Percentiles rank a stretch among this genome's conserved stretches.
These are phyloP conservation scores for Rhodosporidiobolus odoratus DNA, from an alignment of 768 basidiomycete genomes.

Conservation along the genomic window DNA sequence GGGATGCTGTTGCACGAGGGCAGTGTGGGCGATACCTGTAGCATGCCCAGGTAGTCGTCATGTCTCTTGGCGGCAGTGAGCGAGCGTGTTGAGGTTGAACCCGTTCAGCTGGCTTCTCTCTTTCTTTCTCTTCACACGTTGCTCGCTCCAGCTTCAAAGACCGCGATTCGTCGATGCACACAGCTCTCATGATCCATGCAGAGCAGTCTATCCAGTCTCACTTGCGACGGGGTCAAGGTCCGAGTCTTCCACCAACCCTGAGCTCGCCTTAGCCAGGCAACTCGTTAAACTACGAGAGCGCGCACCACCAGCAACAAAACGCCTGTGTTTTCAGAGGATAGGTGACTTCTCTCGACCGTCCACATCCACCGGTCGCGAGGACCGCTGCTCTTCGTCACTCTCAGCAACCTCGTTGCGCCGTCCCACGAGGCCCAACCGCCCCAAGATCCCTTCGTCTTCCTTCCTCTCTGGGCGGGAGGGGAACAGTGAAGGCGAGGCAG, in stretches of 20 bases:
- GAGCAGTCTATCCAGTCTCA: neutral
- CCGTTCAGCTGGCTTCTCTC: too few species aligned
- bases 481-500: neutral
- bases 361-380: neutral
- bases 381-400: conserved; percentile 5
- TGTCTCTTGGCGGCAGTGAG: too few species aligned
- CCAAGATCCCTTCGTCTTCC: neutral
- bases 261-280: neutral
- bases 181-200: neutral
- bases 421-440: neutral
- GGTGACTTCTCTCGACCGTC: neutral
- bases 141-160: conserved; percentile 4
- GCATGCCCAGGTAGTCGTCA: too few species aligned
- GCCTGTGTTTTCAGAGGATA: too few species aligned
- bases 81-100: too few species aligned
- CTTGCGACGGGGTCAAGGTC: conserved; percentile 2
- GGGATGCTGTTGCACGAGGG: too few species aligned
- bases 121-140: too few species aligned
- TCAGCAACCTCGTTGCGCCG: neutral
- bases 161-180: conserved; percentile 8
- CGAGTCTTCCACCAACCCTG: neutral
- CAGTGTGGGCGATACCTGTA: too few species aligned
- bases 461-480: neutral
- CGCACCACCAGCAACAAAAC: neutral
- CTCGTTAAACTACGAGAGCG: neutral